phyloP scores from a whole-genome alignment of 108 stramenopile species.

The Discostella stelligeroides region DNA sequence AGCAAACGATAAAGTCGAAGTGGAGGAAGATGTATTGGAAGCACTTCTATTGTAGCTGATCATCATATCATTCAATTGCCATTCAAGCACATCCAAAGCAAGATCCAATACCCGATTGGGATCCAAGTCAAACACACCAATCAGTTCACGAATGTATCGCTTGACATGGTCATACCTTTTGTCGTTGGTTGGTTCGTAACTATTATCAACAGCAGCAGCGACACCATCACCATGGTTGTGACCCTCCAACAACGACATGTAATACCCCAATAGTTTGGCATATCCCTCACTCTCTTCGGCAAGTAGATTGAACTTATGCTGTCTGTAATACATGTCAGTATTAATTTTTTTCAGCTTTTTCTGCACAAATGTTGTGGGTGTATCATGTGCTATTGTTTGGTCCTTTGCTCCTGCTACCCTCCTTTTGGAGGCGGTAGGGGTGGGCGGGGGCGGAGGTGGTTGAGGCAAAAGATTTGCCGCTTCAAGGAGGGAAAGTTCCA shows the following conservation, averaged over 20 bases:
- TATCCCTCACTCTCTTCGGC: constrained; percentile 96
- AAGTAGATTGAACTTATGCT: constrained; percentile 91
- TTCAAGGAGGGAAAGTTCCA: constrained; percentile 34
- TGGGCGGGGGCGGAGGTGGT: constrained; percentile 13
- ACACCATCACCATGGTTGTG: not conserved
- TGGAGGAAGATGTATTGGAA: not conserved
- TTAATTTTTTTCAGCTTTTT: constrained; percentile 77
- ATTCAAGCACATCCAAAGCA: constrained; percentile 81
- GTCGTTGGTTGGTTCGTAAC: constrained; percentile 1
- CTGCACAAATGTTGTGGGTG: constrained; percentile 17
- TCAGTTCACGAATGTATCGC: constrained; percentile 47
- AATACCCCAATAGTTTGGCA: constrained; percentile 70
- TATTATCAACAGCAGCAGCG: not conserved
- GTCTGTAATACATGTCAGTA: constrained; percentile 87
- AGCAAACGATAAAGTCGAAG: constrained; percentile 7
- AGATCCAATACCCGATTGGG: constrained; percentile 94
- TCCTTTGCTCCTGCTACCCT: not conserved
- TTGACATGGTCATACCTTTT: constrained; percentile 3
- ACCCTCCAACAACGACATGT: constrained; percentile 11
- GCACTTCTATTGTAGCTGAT: not conserved
- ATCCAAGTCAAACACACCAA: constrained; percentile 95
- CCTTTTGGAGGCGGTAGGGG: not conserved
- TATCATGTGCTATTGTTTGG: constrained; percentile 1
- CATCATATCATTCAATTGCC: constrained; percentile 32
- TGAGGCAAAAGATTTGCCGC: constrained; percentile 28